Percentiles rank a stretch among this genome's conserved stretches.
These are phyloP conservation scores for Pseudocercospora fuligena DNA, from an alignment of 2,329 filamentous ascomycete genomes.

Conservation along the genomic window DNA sequence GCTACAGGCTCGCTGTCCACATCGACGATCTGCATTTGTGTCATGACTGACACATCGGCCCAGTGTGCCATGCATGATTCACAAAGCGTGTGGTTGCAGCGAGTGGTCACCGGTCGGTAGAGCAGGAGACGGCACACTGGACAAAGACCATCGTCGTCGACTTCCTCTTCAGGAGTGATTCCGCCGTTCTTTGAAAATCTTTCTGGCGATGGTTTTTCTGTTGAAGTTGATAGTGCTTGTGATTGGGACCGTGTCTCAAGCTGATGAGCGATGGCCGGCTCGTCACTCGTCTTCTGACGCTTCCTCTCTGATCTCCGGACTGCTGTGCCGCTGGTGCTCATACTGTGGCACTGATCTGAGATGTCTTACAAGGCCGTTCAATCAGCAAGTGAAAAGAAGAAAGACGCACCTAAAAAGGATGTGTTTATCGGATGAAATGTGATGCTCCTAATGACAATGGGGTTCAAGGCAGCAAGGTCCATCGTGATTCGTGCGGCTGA, in stretches of 20 bases:
- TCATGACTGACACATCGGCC: constrained; percentile 48
- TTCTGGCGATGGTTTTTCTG: background rate
- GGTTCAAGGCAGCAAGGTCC: background rate
- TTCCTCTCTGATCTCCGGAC: background rate
- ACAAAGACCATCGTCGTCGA: constrained; percentile 51
- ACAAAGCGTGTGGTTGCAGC: constrained; percentile 52
- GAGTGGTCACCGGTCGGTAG: constrained; percentile 48
- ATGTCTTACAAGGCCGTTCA: too few species aligned
- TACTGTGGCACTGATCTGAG: background rate
- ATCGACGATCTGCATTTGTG: constrained; percentile 46
- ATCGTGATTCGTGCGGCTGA: background rate
- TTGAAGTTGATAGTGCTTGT: background rate
- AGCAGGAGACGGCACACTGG: constrained; percentile 53
- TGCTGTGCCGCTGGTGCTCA: background rate
- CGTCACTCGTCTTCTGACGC: background rate
- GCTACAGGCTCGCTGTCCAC: constrained; percentile 43
- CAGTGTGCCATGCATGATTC: constrained; percentile 53
- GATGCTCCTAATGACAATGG: too few species aligned
- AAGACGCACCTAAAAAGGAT: too few species aligned
- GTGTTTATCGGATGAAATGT: too few species aligned
- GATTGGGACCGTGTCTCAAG: background rate
- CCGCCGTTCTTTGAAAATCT: background rate
- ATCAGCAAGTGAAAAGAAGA: too few species aligned
- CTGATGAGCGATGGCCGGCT: background rate
- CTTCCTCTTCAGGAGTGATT: constrained; percentile 18